These are phyloP conservation scores for Colletotrichum melonis DNA, from an alignment of 2,329 filamentous ascomycete genomes.

Conservation along the genomic window DNA sequence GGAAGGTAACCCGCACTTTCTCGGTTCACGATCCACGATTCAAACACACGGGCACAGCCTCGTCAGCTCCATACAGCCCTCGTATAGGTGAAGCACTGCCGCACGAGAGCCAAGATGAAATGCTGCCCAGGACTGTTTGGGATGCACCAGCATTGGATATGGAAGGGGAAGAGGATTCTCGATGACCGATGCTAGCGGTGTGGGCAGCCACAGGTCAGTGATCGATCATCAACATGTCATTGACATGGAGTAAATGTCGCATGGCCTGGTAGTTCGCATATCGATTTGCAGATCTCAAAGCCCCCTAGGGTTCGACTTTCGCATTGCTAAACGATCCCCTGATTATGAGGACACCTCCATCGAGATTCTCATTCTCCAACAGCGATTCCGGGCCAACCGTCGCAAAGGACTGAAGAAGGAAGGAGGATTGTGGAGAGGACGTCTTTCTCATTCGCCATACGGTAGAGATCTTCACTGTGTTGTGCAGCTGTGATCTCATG, in stretches of 20 bases:
- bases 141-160: neutral
- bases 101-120: neutral
- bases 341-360: neutral
- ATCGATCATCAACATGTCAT: neutral
- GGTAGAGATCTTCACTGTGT: neutral
- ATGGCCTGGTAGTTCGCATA: conserved; percentile 5
- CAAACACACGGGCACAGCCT: conserved; percentile 2
- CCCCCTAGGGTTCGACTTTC: conserved; percentile 1
- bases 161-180: neutral
- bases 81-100: conserved; percentile 26
- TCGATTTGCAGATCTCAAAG: conserved; percentile 12
- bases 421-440: conserved; percentile 3
- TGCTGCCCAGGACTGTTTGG: conserved; percentile 12
- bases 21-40: conserved; percentile 6
- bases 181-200: conserved; percentile 13
- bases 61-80: conserved; percentile 20
- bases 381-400: neutral
- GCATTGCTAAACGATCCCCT: neutral
- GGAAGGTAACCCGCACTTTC: neutral
- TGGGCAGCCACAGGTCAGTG: neutral
- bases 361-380: neutral
- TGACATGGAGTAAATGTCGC: conserved; percentile 10
- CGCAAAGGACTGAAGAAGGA: neutral
- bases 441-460: neutral
- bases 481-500: conserved; percentile 21